Evolutionary conservation across 148 eudicot species (phyloP), one percentile per base, ranked within the genome.

Genomic region (Vaccinium myrtillus): DNA sequence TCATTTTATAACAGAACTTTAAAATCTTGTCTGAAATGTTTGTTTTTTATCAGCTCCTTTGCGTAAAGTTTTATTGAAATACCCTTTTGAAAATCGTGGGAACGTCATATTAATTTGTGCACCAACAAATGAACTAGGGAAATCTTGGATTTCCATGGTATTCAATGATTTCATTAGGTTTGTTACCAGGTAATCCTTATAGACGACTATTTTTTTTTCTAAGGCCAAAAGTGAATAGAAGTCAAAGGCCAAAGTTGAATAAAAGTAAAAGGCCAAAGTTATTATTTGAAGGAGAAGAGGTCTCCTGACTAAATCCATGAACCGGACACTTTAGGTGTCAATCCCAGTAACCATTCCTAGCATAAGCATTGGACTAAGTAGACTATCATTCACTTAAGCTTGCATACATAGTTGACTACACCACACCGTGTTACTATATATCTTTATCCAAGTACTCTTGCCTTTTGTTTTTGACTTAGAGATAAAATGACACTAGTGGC

Each of bases 81-180:
- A 21, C 6, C 13, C 46, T 55, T 32, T 79, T 69, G 78, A 79
- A 79, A 71, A 51, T 25, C 73, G 49, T 82, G 74, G 48, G 53
- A 81, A 53, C 15, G 46, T 54, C 6, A 56, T 67, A 15, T 65
- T 51, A 49, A 67, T 21, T 43, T 75, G 13, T 75, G 19, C 6
- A 43, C 4, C 32, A 16, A 49, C 46, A 25, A 48, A 43, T 14
- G 13, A 49, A 25, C 19, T 56, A 18, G 78, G 63, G 39, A 3
- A 1, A 27, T 6, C 48, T 56, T 54, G 69, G 25, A 54, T 79
- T 79, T 32, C 49, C 49, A 56, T 54, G 67, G 16, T 16, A 56
- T 3, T 16, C n/a, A 53, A 53, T 27, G 25, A 43, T 75, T 18
- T 75, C 46, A 54, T 43, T 43, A 1, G n/a, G 21, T 4, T n/a